Conservation (phyloP, 129 eudicot species). For the Flaveria robusta region DNA sequence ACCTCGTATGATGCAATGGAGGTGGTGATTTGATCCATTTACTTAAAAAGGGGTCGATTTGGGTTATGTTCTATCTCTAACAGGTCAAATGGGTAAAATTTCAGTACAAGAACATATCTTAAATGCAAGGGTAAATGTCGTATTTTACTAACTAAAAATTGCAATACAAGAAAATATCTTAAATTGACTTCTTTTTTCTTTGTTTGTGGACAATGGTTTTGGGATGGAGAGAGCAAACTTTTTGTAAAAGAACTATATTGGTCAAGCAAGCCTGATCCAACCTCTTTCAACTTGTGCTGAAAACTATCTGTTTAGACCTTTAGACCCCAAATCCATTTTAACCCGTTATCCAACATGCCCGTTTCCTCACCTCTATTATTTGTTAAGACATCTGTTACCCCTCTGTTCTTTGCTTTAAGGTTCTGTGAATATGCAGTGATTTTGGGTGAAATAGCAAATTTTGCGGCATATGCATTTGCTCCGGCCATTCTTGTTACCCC, state of each 20-base stretch:
- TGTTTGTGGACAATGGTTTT: neutral
- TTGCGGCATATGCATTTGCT: slow-evolving; percentile 94
- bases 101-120: neutral
- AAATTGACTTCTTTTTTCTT: neutral
- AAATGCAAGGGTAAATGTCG: neutral
- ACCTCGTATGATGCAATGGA: slow-evolving; percentile 2
- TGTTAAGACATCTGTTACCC: neutral
- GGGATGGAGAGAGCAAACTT: slow-evolving; percentile 2
- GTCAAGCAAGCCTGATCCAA: slow-evolving; percentile 1
- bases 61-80: neutral
- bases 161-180: neutral
- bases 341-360: neutral
- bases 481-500: slow-evolving; percentile 98
- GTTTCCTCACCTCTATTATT: neutral
- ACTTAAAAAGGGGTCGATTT: neutral
- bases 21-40: neutral
- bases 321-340: neutral
- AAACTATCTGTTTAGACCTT: neutral
- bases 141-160: neutral
- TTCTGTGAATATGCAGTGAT: slow-evolving; percentile 56
- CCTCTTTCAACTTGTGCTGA: neutral
- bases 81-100: neutral
- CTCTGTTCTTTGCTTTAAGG: slow-evolving; percentile 2
- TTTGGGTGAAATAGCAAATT: slow-evolving; percentile 80
- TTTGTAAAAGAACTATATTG: neutral